Evolutionary conservation across 495 filamentous ascomycete species (phyloP), one percentile per base, ranked within the genome.

Genomic region (Recurvomyces mirabilis): DNA sequence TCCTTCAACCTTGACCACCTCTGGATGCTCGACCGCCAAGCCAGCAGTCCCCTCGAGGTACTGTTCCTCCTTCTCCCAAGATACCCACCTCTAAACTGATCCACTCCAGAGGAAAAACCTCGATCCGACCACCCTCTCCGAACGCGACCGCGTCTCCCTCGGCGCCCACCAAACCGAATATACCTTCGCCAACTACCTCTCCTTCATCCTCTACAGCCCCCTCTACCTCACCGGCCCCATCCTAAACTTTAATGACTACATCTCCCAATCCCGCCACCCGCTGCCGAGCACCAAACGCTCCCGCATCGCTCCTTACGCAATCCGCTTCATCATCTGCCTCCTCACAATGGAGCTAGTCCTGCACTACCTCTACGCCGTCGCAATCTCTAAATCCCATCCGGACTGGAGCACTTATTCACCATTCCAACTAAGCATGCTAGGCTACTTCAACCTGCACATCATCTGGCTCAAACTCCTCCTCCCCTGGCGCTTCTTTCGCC

Each of bases 401-500:
- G 60, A 73, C 41, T 96, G 93, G 93, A 68, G 69, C 23, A 65
- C 79, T 33, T 95, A 95, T 66, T 88, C 82, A 4, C 82, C 91
- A 0, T 78, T 78, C 45, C 91, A 99, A 54, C 75, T 96, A 22
- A 81, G 77, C 59, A 80, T 96, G 68, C 77, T 99, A 9, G 88
- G 82, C 46, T 94, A 79, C 71, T 94, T 99, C 72, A 95, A 93
- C 65, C 78, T 99, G 17, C 84, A 94, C 68, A 77, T 94, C 62
- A 87, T 99, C 63, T 99, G 91, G 91, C 74, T 99, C 35, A 99
- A 99, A 60, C 79, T 99, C 0, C 77, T 99, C 0, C 74, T 96
- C 3, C 93, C 89, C 11, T 99, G 87, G 87, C 84, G 91, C 6
- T 82, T 96, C 65, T 99, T 99, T 75, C 84, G 91, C 5, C 74